Evolutionary conservation across 2,329 filamentous ascomycete species (phyloP).

Genomic region (Cladosporium halotolerans): DNA sequence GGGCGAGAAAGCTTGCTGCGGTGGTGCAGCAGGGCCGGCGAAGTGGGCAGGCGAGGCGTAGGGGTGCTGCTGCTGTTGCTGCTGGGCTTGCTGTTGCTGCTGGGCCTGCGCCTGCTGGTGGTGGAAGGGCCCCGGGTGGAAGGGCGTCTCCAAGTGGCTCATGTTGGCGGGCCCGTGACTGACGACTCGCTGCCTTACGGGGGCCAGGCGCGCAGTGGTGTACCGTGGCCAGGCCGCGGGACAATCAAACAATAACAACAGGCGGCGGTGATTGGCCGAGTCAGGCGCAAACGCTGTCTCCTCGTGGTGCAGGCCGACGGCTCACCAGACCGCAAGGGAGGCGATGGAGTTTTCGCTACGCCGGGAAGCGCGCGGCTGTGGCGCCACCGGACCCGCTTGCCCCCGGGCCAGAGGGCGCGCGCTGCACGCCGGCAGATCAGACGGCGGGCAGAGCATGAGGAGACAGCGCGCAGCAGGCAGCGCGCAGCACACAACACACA

Average conservation of each 20-base stretch:
- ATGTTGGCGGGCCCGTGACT: not conserved
- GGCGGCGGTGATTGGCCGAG: conserved; percentile 10
- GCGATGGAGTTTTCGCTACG: not conserved
- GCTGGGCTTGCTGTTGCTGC: conserved; percentile 17
- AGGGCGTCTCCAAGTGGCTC: conserved; percentile 14
- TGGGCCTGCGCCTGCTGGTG: conserved; percentile 20
- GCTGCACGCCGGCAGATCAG: too few relatives aligned
- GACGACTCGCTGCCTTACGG: too few relatives aligned
- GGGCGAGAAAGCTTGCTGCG: conserved; percentile 7
- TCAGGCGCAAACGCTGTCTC: conserved; percentile 9
- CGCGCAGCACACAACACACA: too few relatives aligned
- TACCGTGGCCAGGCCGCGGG: too few relatives aligned
- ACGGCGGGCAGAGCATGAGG: too few relatives aligned
- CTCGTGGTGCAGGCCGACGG: conserved; percentile 2
- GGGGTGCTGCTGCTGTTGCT: conserved; percentile 32
- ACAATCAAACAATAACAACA: conserved; percentile 5
- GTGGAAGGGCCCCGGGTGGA: conserved; percentile 16
- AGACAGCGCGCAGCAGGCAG: too few relatives aligned
- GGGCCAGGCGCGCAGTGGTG: too few relatives aligned
- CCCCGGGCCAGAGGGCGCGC: too few relatives aligned
- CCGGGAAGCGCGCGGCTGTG: too few relatives aligned
- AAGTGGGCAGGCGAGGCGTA: conserved; percentile 10
- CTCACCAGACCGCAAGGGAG: not conserved
- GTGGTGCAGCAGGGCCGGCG: not conserved
- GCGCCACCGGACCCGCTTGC: too few relatives aligned